phyloP scores from a whole-genome alignment of 2,329 filamentous ascomycete species.

The Clonostachys rosea region DNA sequence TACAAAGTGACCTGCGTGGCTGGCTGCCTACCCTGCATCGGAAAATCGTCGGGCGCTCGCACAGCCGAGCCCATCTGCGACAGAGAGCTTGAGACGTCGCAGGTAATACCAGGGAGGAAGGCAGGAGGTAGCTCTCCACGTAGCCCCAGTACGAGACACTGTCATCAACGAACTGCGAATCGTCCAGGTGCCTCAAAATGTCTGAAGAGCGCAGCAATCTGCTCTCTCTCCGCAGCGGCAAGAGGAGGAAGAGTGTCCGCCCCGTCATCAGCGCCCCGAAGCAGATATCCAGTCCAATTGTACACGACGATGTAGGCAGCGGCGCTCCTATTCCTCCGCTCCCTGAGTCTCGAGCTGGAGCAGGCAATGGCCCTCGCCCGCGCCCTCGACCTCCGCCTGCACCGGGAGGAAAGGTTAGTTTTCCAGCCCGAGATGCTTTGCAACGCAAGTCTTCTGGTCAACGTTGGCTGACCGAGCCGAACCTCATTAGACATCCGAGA shows the following conservation, averaged over 20 bases:
- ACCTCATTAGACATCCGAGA: slow-evolving; percentile 57
- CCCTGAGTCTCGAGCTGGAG: slow-evolving; percentile 8
- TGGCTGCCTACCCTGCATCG: too few relatives aligned
- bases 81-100: too few relatives aligned
- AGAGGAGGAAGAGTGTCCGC: slow-evolving; percentile 56
- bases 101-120: too few relatives aligned
- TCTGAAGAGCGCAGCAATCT: slow-evolving; percentile 59
- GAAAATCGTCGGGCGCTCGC: too few relatives aligned
- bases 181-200: slow-evolving; percentile 32
- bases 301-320: slow-evolving; percentile 33
- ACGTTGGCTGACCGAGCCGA: not conserved
- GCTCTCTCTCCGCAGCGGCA: slow-evolving; percentile 55
- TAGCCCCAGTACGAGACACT: too few relatives aligned
- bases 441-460: not conserved
- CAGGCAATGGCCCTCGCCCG: slow-evolving; percentile 23
- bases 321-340: slow-evolving; percentile 10
- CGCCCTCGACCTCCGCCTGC: slow-evolving; percentile 42
- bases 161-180: not conserved
- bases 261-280: slow-evolving; percentile 57
- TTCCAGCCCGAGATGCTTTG: not conserved
- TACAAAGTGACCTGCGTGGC: too few relatives aligned
- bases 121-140: too few relatives aligned
- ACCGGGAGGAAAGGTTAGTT: slow-evolving; percentile 50
- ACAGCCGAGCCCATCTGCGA: too few relatives aligned
- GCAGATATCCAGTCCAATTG: slow-evolving; percentile 58